These are phyloP conservation scores for Neoascochyta sp. DNA, from an alignment of 2,329 filamentous ascomycete species.

Conservation along the genomic window DNA sequence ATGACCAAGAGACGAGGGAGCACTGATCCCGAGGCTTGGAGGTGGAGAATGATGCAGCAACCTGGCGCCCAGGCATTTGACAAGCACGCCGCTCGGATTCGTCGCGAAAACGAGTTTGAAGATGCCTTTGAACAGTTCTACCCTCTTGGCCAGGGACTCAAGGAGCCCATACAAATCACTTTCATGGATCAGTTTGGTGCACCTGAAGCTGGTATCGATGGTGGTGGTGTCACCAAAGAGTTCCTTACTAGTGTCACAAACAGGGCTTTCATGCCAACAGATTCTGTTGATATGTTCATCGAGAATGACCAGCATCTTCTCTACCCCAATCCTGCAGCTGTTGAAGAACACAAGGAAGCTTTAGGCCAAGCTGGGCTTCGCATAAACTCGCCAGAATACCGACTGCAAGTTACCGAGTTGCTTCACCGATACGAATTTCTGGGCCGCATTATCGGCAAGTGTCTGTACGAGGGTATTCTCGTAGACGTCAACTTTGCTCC, in stretches of 20 bases:
- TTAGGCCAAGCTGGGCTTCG: conserved; percentile 52
- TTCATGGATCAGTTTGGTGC: conserved; percentile 90
- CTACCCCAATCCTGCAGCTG: conserved; percentile 77
- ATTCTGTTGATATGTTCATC: conserved; percentile 62
- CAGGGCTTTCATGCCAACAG: conserved; percentile 69
- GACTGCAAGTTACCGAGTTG: conserved; percentile 56
- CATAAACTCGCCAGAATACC: conserved; percentile 57
- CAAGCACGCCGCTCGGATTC: conserved; percentile 71
- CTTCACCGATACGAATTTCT: conserved; percentile 83
- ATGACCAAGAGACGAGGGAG: conserved; percentile 68
- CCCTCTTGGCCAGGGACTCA: conserved; percentile 72
- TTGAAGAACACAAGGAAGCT: conserved; percentile 64
- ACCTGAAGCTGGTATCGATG: conserved; percentile 89
- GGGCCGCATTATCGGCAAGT: conserved; percentile 90
- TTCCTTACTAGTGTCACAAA: conserved; percentile 86
- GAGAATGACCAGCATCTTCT: conserved; percentile 82
- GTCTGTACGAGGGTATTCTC: conserved; percentile 93
- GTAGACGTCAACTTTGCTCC: conserved; percentile 89
- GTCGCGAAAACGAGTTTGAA: conserved; percentile 73
- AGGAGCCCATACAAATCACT: conserved; percentile 93
- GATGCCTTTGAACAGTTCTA: conserved; percentile 87
- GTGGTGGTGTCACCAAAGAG: conserved; percentile 95
- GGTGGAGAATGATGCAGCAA: conserved; percentile 50
- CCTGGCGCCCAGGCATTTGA: conserved; percentile 34
- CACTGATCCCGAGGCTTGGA: conserved; percentile 72